Percentiles rank a stretch among this genome's conserved stretches.
Conservation (phyloP, 805 yeast species). For the Cyberlindnera veronae region DNA sequence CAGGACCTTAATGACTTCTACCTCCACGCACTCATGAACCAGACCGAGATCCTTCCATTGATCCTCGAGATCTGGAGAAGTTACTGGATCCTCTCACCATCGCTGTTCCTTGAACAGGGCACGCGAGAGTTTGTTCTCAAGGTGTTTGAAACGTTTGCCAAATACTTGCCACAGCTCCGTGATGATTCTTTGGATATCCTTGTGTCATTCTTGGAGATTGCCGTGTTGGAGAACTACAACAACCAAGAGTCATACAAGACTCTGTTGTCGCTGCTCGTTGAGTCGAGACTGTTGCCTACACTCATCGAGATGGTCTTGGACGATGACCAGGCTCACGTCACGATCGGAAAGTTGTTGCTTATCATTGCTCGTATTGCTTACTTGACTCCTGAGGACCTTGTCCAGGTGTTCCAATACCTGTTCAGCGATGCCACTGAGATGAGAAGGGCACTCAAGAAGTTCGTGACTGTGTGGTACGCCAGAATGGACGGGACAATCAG, state of each 20-base stretch:
- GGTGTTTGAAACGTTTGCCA: constrained; percentile 47
- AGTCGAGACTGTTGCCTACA: constrained; percentile 27
- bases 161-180: constrained; percentile 56
- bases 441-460: constrained; percentile 27
- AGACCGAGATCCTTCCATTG: constrained; percentile 72
- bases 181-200: constrained; percentile 65
- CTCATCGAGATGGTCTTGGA: constrained; percentile 29
- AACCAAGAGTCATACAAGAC: constrained; percentile 21
- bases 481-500: constrained; percentile 54
- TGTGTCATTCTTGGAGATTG: constrained; percentile 50
- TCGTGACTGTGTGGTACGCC: constrained; percentile 37
- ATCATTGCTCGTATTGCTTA: constrained; percentile 35
- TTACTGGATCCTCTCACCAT: constrained; percentile 50
- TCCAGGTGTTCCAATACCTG: constrained; percentile 28
- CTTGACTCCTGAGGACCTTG: constrained; percentile 29
- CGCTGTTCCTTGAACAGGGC: constrained; percentile 34
- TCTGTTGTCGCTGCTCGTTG: constrained; percentile 22
- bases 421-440: constrained; percentile 26
- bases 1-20: constrained; percentile 32
- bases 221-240: constrained; percentile 29
- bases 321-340: constrained; percentile 30
- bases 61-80: constrained; percentile 60
- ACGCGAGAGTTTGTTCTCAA: constrained; percentile 33
- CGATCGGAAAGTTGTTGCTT: constrained; percentile 32
- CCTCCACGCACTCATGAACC: constrained; percentile 55